Percentiles rank a stretch among this genome's conserved stretches.
phyloP scores from a whole-genome alignment of 108 stramenopile species.

The Pseudonitzschia pungens region DNA sequence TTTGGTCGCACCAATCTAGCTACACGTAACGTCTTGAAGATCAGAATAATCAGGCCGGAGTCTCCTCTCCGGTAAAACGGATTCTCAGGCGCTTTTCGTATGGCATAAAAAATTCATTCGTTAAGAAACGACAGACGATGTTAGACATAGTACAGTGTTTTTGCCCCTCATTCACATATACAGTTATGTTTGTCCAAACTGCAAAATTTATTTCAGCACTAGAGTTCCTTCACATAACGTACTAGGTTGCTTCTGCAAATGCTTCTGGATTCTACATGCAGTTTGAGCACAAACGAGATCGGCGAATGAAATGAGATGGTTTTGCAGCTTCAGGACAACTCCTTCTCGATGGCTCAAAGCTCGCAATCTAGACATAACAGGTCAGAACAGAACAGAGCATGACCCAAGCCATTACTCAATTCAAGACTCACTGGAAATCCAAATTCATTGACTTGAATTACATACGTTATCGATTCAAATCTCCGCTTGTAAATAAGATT shows the following conservation, averaged over 20 bases:
- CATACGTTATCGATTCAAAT: neutral
- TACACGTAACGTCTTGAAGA: constrained; percentile 53
- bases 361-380: neutral
- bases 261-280: neutral
- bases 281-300: neutral
- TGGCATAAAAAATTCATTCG: too few species aligned
- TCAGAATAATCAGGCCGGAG: constrained; percentile 27
- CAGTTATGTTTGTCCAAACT: neutral
- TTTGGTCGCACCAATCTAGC: constrained; percentile 58
- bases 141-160: neutral
- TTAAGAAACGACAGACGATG: neutral
- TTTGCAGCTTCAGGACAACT: neutral
- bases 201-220: neutral
- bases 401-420: neutral
- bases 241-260: neutral
- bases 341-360: neutral
- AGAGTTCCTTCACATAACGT: neutral
- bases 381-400: neutral
- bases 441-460: constrained; percentile 28
- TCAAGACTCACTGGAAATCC: constrained; percentile 56
- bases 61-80: neutral
- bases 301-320: neutral
- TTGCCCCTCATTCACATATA: neutral
- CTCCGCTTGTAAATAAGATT: constrained; percentile 33
- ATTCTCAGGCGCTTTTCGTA: neutral